Conservation (phyloP, 495 filamentous ascomycete species). For the Parathielavia appendiculata region DNA sequence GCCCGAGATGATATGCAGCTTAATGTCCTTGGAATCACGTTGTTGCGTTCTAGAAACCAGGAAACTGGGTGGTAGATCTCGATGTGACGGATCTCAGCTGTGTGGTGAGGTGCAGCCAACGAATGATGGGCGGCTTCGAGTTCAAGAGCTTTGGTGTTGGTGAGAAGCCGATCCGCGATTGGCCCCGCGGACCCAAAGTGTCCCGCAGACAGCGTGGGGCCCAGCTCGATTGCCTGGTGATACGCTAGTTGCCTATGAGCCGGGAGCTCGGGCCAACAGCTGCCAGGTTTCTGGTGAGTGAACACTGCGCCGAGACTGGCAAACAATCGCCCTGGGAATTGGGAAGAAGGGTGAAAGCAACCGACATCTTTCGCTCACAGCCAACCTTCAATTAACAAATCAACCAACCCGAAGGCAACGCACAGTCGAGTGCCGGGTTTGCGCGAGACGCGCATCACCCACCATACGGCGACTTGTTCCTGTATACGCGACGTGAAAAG, state of each 20-base stretch:
- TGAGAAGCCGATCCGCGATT: neutral
- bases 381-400: conserved; percentile 5
- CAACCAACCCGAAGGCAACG: conserved; percentile 1
- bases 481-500: neutral
- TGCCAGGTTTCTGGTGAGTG: conserved; percentile 5
- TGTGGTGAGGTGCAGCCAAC: neutral
- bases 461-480: neutral
- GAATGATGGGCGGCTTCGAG: neutral
- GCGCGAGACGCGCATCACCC: neutral
- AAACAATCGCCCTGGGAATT: conserved; percentile 10
- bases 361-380: neutral
- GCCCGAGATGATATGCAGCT: conserved; percentile 5
- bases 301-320: neutral
- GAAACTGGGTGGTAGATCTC: conserved; percentile 1
- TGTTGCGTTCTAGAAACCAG: neutral
- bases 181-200: neutral
- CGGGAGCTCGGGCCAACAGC: conserved; percentile 8
- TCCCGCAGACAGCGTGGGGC: neutral
- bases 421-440: neutral
- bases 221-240: conserved; percentile 1
- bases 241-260: neutral
- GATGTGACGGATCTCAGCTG: conserved; percentile 10
- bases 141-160: neutral
- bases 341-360: neutral
- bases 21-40: neutral